Conservation (phyloP, 1,139 yeast species). For the Blastobotrys malaysiensis region DNA sequence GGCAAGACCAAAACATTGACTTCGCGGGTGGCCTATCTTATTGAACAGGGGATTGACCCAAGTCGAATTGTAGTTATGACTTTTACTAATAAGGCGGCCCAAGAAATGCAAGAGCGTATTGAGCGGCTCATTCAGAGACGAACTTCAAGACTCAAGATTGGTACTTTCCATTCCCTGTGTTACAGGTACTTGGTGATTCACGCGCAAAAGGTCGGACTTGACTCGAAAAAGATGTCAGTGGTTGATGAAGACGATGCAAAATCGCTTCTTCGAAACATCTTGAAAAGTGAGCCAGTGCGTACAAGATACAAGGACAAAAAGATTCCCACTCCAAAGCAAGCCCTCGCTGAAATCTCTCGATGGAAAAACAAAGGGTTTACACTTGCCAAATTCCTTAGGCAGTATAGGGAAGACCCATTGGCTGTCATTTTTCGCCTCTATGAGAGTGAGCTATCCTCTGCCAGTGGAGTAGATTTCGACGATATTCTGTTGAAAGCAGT, state of each 20-base stretch:
- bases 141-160: slow-evolving; percentile 45
- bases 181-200: slow-evolving; percentile 50
- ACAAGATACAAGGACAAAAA: not conserved
- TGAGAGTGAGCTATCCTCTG: slow-evolving; percentile 42
- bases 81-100: slow-evolving; percentile 86
- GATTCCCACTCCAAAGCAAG: not conserved
- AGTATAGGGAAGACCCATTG: not conserved
- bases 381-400: not conserved
- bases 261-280: not conserved
- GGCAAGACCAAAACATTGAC: slow-evolving; percentile 76
- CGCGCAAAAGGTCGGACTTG: slow-evolving; percentile 50
- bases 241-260: slow-evolving; percentile 62
- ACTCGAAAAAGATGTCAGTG: slow-evolving; percentile 42
- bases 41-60: slow-evolving; percentile 50
- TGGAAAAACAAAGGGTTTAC: slow-evolving; percentile 11
- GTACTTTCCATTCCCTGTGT: slow-evolving; percentile 86
- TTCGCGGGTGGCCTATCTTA: slow-evolving; percentile 67
- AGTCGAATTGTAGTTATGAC: slow-evolving; percentile 72
- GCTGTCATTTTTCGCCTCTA: slow-evolving; percentile 32
- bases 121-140: slow-evolving; percentile 27
- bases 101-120: slow-evolving; percentile 68
- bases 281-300: not conserved
- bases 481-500: slow-evolving; percentile 63
- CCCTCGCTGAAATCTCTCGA: slow-evolving; percentile 5
- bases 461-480: slow-evolving; percentile 67